These are phyloP conservation scores for Flaveria robusta DNA, from an alignment of 129 eudicot genomes.

Conservation along the genomic window DNA sequence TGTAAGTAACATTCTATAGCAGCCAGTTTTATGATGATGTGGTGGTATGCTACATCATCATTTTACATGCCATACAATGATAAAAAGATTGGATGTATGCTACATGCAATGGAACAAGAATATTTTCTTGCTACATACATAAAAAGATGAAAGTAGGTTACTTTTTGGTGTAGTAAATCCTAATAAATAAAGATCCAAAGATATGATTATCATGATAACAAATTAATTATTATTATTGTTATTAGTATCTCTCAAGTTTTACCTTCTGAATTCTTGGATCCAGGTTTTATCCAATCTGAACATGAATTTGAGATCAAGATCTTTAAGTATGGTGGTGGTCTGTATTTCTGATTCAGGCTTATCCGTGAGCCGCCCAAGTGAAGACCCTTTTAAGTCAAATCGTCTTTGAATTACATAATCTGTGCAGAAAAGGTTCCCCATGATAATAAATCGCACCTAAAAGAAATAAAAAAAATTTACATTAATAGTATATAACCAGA, in stretches of 20 bases:
- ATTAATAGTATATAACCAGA: constrained; percentile 12
- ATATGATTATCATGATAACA: not conserved
- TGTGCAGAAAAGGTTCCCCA: constrained; percentile 90
- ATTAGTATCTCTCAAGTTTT: not conserved
- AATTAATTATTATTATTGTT: not conserved
- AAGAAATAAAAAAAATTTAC: constrained; percentile 11
- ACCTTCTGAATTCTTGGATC: constrained; percentile 89
- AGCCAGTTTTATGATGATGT: too few species aligned
- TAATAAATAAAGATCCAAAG: not conserved
- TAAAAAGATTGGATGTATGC: not conserved
- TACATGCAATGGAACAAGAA: not conserved
- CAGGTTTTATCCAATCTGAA: constrained; percentile 78
- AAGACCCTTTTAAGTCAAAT: constrained; percentile 94
- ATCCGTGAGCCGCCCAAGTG: constrained; percentile 87
- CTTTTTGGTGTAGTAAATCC: not conserved
- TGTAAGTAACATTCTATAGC: too few species aligned
- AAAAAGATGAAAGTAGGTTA: not conserved
- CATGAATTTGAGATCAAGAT: constrained; percentile 89
- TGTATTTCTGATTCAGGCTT: constrained; percentile 92
- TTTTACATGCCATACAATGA: not conserved
- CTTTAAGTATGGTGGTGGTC: constrained; percentile 86
- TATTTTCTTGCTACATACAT: not conserved
- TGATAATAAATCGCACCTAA: constrained; percentile 92
- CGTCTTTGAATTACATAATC: constrained; percentile 67
- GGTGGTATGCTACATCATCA: too few species aligned